Evolutionary conservation across 2,329 filamentous ascomycete species (phyloP), one percentile per base, ranked within the genome.

Genomic region (Sclerotinia minor): DNA sequence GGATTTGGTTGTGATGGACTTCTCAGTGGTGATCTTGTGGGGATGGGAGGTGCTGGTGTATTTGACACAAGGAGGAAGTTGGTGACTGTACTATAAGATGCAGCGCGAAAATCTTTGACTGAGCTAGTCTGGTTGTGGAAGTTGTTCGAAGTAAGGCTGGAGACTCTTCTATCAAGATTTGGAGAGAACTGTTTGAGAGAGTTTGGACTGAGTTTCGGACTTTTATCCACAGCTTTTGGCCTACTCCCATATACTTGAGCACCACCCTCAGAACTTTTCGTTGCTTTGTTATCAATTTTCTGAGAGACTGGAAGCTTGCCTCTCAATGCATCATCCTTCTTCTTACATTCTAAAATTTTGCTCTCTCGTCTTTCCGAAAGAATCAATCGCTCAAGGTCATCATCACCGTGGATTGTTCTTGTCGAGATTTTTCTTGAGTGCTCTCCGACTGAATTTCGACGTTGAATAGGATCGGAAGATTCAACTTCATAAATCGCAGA

Each of bases 91-190:
- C 41, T 45, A 26, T 50, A 50, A 26, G 45, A 38, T n/a, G 26
- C 44, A 47, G 26, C 21, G 44, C 11, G 41, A 24, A 35, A 49
- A 35, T 60, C 21, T 32, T 9, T 11, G 26, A 29, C 13, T 15
- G n/a, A 38, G n/a, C 59, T 63, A 52, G 32, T 21, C 21, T 57
- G 54, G n/a, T 57, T 57, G 8, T 38, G 54, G 32, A 38, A 57
- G 35, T 24, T 24, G 9, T 17, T 24, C 21, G n/a, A 19, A 38
- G 21, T 21, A 5, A 26, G 19, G n/a, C 38, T 13, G 8, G 38
- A 41, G 13, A 17, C 38, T 41, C 38, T 41, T 17, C 38, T 17
- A 41, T 17, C 13, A 41, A 41, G 38, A 41, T 41, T 41, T 41
- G 38, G 38, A 41, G 3, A 4, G 38, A 41, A 41, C 50, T 35